Base-by-base conservation (phyloP, 148 eudicot genomes). In the Heliamphora exappendiculata region DNA sequence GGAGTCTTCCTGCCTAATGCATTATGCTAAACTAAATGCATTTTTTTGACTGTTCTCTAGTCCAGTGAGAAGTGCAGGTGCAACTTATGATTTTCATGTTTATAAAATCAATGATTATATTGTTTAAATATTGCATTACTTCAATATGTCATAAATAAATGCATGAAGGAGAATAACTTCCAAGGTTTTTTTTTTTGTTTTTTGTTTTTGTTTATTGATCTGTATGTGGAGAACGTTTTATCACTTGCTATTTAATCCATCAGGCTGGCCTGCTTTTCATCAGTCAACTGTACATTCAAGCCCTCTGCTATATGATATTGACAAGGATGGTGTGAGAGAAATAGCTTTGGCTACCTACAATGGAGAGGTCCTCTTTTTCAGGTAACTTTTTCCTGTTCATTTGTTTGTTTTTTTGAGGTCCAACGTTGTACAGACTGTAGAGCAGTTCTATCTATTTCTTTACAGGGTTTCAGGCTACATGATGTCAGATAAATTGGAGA, bases 261-360 rank as follows among this genome's bases (percentile, higher is more conserved):
- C 80, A 96, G 99, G 99, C 31, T 96, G 98, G 99, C 99, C 99
- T 79, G 99, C 98, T 83, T 96, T 86, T 86, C 99, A 96, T 79
- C 97, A 96, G 85, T 96, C 99, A 39, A 93, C 90, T 80, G 95
- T 93, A 72, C 99, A 96, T 86, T 83, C 99, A 66, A 96, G 97
- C 84, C 99, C 99, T 69, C 95, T 96, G 50, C 85, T 96, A 34
- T 93, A 89, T 79, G 99, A 96, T 79, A 91, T 96, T 85, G 98
- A 96, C 85, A 96, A 93, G 88, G 99, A 96, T 82, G 99, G 99
- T 53, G 90, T 86, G 72, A 87, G 99, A 86, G 99, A 96, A 85
- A 88, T 96, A 80, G 97, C 92, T 68, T 82, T 96, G 86, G 99
- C 91, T 77, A 96, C 98, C 20, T 93, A 93, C 84, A 91, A 96